Evolutionary conservation across 2,329 filamentous ascomycete genomes (phyloP).

Genomic region (Dactylellina parvicollis): DNA sequence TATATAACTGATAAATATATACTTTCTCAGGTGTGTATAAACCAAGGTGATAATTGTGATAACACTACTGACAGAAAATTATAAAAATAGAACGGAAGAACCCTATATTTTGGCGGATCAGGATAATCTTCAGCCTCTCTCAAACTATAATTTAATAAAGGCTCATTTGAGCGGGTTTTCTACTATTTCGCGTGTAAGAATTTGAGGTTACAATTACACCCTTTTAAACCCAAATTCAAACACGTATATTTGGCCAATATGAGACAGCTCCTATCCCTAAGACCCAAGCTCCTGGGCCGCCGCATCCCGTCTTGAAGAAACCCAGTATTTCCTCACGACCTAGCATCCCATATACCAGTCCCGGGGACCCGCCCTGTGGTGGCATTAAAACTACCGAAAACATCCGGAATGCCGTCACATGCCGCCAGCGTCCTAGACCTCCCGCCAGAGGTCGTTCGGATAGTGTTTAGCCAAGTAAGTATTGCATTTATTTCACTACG

Average conservation of each 20-base stretch:
- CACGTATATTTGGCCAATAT: too few relatives aligned
- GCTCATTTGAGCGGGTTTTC: neutral
- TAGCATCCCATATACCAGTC: neutral
- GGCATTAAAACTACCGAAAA: neutral
- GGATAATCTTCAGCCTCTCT: neutral
- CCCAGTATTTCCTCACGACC: neutral
- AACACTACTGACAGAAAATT: too few relatives aligned
- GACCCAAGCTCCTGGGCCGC: too few relatives aligned
- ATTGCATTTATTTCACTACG: neutral
- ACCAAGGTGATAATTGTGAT: too few relatives aligned
- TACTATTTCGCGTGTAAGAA: neutral
- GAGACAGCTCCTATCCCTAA: too few relatives aligned
- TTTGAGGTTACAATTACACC: neutral
- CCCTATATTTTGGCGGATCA: neutral
- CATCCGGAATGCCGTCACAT: neutral
- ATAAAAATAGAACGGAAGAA: neutral
- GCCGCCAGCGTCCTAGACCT: neutral
- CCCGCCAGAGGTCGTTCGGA: neutral
- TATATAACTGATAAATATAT: too few relatives aligned
- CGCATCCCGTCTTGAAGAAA: too few relatives aligned
- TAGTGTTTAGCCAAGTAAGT: neutral
- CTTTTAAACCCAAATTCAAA: neutral
- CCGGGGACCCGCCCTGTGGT: too few relatives aligned
- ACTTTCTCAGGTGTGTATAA: too few relatives aligned
- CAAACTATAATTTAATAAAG: neutral